phyloP scores from a whole-genome alignment of 208 protist species.

The Wallacemonas sp. region DNA sequence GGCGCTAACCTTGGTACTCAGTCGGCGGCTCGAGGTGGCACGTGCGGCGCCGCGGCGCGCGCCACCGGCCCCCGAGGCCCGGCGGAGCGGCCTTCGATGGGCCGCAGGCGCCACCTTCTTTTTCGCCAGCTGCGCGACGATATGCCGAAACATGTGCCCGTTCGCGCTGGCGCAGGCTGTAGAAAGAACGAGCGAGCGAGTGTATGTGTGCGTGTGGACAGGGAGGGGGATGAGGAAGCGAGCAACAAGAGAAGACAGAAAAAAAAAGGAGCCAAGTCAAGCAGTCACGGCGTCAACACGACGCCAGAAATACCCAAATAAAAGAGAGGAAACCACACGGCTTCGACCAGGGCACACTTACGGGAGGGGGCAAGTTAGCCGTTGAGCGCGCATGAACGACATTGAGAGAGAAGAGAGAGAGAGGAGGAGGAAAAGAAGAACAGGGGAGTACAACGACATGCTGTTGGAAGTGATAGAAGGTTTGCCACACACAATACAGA shows the following conservation, averaged over 20 bases:
- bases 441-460: not conserved
- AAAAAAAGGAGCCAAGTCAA: no score
- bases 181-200: no score
- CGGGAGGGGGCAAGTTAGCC: no score
- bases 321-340: no score
- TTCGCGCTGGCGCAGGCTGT: no score
- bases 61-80: not conserved
- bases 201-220: no score
- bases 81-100: constrained; percentile 19
- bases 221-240: no score
- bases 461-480: no score
- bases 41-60: not conserved
- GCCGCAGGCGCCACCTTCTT: constrained; percentile 18
- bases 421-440: not conserved
- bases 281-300: no score
- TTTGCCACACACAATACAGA: no score
- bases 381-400: not conserved
- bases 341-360: no score
- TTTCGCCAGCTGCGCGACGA: constrained; percentile 3
- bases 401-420: not conserved
- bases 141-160: constrained; percentile 13
- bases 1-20: not conserved
- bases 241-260: not conserved
- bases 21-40: not conserved
- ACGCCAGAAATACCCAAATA: no score